Base-by-base conservation (phyloP, 23 red algal species). In the Chondrus crispus region DNA sequence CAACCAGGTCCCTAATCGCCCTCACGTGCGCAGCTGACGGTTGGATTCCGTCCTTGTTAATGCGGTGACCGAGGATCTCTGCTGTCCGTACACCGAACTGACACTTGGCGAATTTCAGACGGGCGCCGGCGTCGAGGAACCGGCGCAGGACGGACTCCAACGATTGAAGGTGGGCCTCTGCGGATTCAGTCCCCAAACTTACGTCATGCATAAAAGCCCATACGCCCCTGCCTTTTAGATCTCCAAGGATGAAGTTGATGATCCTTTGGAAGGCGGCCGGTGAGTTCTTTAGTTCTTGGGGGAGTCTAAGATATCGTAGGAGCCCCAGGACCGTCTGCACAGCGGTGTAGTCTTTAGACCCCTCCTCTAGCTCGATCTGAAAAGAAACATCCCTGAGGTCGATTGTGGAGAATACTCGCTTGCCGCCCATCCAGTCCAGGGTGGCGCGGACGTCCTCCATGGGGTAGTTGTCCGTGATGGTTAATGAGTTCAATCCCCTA, bases 271-370 rank as follows among this genome's bases (percentile, higher is more conserved):
- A 64, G 14, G 5, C 35, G 7, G n/a, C 6, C 26, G 58, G 58
- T 8, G 14, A n/a, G 58, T 64, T 64, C 16, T 58, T 62, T 8
- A 91, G 51, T 29, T 74, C 71, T 39, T 53, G 28, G 28, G 71
- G 71, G 28, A 76, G 71, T 20, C 44, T 5, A 11, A 48, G 85
- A 42, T 84, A 91, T 39, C 49, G 4, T 35, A 87, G 30, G 7
- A 91, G 78, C 28, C 87, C 80, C 22, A 91, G 4, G 37, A 74
- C 52, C 30, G 87, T 91, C 30, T 44, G 38, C 43, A 91, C 87
- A 19, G 72, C 87, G 19, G 87, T 91, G 26, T 5, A 58, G 30
- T 20, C 7, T 32, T 64, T 64, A 16, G 58, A 64, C 26, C 35
- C 58, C 5, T n/a, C 24, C 26, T 64, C 24, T 19, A 64, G 35